phyloP scores from a whole-genome alignment of 2,329 filamentous ascomycete species.

The Domatiomyces catenatus region DNA sequence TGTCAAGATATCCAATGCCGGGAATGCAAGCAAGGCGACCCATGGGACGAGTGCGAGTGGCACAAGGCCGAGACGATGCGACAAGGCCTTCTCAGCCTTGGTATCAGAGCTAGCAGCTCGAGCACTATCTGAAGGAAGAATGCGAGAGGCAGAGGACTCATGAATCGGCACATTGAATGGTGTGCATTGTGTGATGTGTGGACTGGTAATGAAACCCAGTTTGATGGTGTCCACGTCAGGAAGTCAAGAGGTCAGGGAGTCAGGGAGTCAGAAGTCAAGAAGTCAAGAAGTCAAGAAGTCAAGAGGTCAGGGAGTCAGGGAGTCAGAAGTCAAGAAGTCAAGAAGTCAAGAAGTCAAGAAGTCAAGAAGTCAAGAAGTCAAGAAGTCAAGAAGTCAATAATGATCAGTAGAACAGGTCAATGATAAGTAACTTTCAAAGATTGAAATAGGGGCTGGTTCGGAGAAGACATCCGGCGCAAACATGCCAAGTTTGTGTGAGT shows the following conservation, averaged over 20 bases:
- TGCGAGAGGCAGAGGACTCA: background rate
- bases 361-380: too few species aligned
- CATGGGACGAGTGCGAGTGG: constrained; percentile 23
- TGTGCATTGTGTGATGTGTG: too few species aligned
- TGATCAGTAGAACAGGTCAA: too few species aligned
- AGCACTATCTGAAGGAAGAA: background rate
- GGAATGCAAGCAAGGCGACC: constrained; percentile 21
- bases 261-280: too few species aligned
- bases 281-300: too few species aligned
- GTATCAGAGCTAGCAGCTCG: background rate
- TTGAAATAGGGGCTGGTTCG: background rate
- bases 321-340: too few species aligned
- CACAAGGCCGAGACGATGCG: constrained; percentile 15
- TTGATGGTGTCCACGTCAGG: background rate
- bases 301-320: too few species aligned
- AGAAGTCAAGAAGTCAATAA: too few species aligned
- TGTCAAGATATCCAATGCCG: constrained; percentile 24
- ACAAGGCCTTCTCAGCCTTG: background rate
- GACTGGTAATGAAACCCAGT: background rate
- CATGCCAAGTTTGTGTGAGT: background rate
- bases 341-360: too few species aligned
- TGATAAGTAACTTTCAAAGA: background rate
- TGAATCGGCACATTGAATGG: background rate
- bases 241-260: too few species aligned
- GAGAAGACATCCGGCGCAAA: background rate